Evolutionary conservation across 106 monocot genomes (phyloP).

Genomic region (Allium sativum): DNA sequence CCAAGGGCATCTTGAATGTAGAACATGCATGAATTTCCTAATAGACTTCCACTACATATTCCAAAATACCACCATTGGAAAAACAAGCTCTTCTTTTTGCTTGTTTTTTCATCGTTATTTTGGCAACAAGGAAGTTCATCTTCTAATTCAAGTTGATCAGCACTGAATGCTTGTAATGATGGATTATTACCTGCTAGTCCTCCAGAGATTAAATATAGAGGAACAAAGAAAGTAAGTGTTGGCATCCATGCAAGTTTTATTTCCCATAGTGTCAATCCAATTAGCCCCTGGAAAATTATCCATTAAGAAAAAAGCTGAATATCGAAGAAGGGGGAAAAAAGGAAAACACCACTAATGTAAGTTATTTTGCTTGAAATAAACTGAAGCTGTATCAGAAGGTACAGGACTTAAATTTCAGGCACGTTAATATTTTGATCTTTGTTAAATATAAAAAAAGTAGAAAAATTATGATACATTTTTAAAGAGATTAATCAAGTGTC

Average conservation of each 20-base stretch:
- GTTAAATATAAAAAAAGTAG: too few relatives aligned
- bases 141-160: constrained; percentile 59
- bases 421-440: too few relatives aligned
- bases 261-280: constrained; percentile 66
- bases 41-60: constrained; percentile 72
- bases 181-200: constrained; percentile 90
- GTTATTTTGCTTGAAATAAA: too few relatives aligned
- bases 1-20: constrained; percentile 79
- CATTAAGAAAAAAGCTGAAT: too few relatives aligned
- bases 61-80: constrained; percentile 99
- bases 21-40: constrained; percentile 76
- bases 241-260: constrained; percentile 61
- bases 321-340: too few relatives aligned
- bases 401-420: too few relatives aligned
- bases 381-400: too few relatives aligned
- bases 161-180: constrained; percentile 93
- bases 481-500: too few relatives aligned
- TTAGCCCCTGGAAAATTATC: constrained; percentile 75
- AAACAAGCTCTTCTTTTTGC: constrained; percentile 52
- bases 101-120: constrained; percentile 24
- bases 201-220: constrained; percentile 83
- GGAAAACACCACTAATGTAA: too few relatives aligned
- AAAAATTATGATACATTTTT: too few relatives aligned
- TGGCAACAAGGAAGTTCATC: constrained; percentile 12
- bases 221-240: constrained; percentile 45